phyloP scores from a whole-genome alignment of 2,329 filamentous ascomycete genomes.

The Pseudopyrenochaeta lycopersici region DNA sequence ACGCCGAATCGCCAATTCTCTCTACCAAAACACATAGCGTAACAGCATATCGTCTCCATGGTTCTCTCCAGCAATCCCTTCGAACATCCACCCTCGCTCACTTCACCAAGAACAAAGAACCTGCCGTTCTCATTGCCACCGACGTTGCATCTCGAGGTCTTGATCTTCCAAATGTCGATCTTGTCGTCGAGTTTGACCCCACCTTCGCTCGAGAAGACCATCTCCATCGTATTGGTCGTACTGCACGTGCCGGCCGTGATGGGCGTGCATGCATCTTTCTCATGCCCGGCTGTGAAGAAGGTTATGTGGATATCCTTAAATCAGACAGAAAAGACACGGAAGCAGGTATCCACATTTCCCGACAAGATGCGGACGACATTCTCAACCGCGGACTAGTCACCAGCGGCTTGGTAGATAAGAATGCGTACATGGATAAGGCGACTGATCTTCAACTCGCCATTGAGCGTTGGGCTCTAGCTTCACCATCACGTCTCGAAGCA shows the following conservation, averaged over 20 bases:
- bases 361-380: conserved; percentile 71
- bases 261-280: conserved; percentile 91
- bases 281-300: conserved; percentile 89
- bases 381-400: conserved; percentile 69
- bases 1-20: conserved; percentile 75
- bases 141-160: conserved; percentile 96
- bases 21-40: conserved; percentile 80
- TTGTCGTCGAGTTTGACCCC: conserved; percentile 95
- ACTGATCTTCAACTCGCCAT: conserved; percentile 74
- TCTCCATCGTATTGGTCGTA: conserved; percentile 92
- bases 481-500: conserved; percentile 76
- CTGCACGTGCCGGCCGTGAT: conserved; percentile 87
- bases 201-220: conserved; percentile 94
- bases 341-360: conserved; percentile 65
- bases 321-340: conserved; percentile 72
- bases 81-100: conserved; percentile 85
- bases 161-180: conserved; percentile 92
- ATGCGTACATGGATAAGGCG: conserved; percentile 70
- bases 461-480: conserved; percentile 71
- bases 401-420: conserved; percentile 48
- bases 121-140: conserved; percentile 88
- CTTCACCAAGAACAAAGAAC: conserved; percentile 77
- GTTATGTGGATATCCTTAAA: conserved; percentile 82
- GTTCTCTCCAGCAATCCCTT: conserved; percentile 86
- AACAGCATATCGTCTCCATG: conserved; percentile 86